phyloP scores from a whole-genome alignment of 2,329 filamentous ascomycete species.

The Teratosphaeria viscida region DNA sequence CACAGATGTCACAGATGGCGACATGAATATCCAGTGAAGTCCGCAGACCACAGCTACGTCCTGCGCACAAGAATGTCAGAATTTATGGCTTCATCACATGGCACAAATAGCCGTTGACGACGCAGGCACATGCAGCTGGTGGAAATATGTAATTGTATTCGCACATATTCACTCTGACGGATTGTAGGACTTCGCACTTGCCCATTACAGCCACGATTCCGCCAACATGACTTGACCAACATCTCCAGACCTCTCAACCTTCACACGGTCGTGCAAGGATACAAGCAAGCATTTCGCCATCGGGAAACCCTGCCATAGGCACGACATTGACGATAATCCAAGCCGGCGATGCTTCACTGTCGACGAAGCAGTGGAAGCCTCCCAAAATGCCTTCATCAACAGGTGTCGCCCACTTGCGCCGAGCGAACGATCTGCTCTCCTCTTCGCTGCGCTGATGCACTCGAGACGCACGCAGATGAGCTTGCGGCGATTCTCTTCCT shows the following conservation, averaged over 20 bases:
- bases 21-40: background rate
- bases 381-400: constrained; percentile 5
- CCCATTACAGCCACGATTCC: background rate
- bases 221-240: background rate
- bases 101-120: background rate
- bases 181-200: background rate
- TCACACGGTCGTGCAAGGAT: constrained; percentile 5
- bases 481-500: constrained; percentile 14
- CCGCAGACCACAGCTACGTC: background rate
- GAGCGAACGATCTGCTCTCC: constrained; percentile 3
- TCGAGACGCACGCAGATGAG: constrained; percentile 11
- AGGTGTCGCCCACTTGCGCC: constrained; percentile 4
- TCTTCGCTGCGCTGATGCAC: constrained; percentile 6
- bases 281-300: constrained; percentile 6
- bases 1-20: no score
- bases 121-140: background rate
- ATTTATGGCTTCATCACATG: background rate
- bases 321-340: constrained; percentile 6
- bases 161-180: background rate
- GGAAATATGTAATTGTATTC: background rate
- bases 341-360: constrained; percentile 4
- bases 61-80: background rate
- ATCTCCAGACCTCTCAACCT: constrained; percentile 5
- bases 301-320: constrained; percentile 6
- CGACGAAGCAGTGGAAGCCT: constrained; percentile 7